These are phyloP conservation scores for Backusella australiensis DNA, from an alignment of 192 early-diverging fungal species.

Conservation along the genomic window DNA sequence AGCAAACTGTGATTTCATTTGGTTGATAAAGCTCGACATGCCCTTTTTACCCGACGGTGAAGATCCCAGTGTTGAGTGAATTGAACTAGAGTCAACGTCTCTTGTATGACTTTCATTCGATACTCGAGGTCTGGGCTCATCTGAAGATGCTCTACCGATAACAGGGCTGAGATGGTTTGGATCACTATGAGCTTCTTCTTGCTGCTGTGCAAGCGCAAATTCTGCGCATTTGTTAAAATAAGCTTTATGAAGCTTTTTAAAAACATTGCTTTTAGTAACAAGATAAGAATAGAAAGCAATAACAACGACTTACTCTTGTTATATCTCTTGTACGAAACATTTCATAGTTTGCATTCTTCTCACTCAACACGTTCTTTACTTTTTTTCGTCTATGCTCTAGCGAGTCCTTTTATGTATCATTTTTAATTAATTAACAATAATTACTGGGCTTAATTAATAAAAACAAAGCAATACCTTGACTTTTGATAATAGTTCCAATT, in stretches of 20 bases:
- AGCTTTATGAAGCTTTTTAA: slow-evolving; percentile 3
- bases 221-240: slow-evolving; percentile 19
- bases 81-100: neutral
- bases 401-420: neutral
- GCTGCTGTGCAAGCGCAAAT: neutral
- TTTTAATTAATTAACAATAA: neutral
- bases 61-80: neutral
- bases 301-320: neutral
- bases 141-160: neutral
- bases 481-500: slow-evolving; percentile 11
- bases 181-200: neutral
- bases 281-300: neutral
- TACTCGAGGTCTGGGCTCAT: slow-evolving; percentile 8
- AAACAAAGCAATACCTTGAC: neutral
- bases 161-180: neutral
- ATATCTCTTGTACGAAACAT: slow-evolving; percentile 15
- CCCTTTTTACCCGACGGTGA: slow-evolving; percentile 12
- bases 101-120: slow-evolving; percentile 11
- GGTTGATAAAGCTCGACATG: slow-evolving; percentile 25
- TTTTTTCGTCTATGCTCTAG: slow-evolving; percentile 12
- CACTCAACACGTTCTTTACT: slow-evolving; percentile 9
- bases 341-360: slow-evolving; percentile 10
- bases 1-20: slow-evolving; percentile 22
- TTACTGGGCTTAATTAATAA: neutral
- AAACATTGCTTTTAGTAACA: neutral